phyloP scores from a whole-genome alignment of 306 rosid genomes.

The Medicago ruthenica region DNA sequence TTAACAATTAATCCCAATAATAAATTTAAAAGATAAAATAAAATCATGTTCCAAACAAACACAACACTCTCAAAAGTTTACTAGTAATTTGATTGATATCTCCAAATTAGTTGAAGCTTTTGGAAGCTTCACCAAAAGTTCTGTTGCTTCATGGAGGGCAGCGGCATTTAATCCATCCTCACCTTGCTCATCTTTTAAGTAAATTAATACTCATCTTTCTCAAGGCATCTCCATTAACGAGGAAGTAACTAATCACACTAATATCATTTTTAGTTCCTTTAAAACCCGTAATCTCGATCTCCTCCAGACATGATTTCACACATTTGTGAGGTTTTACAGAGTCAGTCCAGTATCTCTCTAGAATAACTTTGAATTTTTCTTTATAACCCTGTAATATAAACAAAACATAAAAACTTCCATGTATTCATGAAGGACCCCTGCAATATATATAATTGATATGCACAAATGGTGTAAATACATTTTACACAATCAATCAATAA shows the following conservation, averaged over 20 bases:
- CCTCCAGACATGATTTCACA: background rate
- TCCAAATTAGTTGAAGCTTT: conserved; percentile 25
- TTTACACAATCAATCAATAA: too few species aligned
- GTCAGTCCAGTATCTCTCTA: background rate
- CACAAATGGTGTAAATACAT: too few species aligned
- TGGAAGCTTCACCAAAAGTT: background rate
- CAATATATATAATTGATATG: too few species aligned
- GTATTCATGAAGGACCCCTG: too few species aligned
- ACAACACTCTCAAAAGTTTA: background rate
- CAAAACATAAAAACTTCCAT: background rate
- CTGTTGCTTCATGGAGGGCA: background rate
- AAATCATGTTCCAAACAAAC: background rate
- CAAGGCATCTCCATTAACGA: background rate
- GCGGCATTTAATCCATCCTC: background rate
- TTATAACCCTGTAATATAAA: conserved; percentile 39
- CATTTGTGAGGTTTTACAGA: background rate
- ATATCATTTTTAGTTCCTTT: background rate
- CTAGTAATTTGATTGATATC: conserved; percentile 9
- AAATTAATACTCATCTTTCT: background rate
- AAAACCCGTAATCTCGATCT: conserved; percentile 31
- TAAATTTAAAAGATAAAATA: background rate
- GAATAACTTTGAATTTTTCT: background rate
- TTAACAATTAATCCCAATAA: background rate
- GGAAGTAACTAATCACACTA: background rate
- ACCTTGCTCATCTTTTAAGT: too few species aligned